Percentiles rank a stretch among this genome's conserved stretches.
Conservation (phyloP, 108 stramenopile genomes). For the Stephanodiscus triporus region DNA sequence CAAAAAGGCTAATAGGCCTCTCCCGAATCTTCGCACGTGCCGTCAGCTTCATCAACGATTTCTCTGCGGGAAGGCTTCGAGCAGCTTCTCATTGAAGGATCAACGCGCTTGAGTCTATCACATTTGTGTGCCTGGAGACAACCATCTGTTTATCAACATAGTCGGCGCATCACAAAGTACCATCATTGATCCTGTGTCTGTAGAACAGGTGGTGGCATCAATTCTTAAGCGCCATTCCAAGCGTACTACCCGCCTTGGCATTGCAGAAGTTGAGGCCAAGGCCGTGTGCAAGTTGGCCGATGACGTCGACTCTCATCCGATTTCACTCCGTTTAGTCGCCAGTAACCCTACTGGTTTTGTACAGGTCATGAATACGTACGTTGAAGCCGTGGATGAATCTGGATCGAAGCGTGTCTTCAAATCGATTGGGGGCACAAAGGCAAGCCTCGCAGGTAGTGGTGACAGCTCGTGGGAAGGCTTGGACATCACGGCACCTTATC, state of each 20-base stretch:
- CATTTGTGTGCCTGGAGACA: slow-evolving; percentile 65
- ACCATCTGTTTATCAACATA: slow-evolving; percentile 97
- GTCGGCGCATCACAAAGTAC: slow-evolving; percentile 84
- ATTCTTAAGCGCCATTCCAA: slow-evolving; percentile 88
- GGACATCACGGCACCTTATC: slow-evolving; percentile 86
- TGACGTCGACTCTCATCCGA: slow-evolving; percentile 77
- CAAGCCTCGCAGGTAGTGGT: slow-evolving; percentile 77
- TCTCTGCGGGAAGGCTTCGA: slow-evolving; percentile 82
- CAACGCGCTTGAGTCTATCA: slow-evolving; percentile 84
- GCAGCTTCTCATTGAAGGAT: slow-evolving; percentile 91
- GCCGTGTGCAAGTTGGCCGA: slow-evolving; percentile 79
- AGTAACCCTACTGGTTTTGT: slow-evolving; percentile 98
- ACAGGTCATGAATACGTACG: slow-evolving; percentile 94
- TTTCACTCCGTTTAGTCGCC: slow-evolving; percentile 92
- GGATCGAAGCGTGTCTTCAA: slow-evolving; percentile 77
- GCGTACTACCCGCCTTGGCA: slow-evolving; percentile 82
- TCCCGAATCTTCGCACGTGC: slow-evolving; percentile 86
- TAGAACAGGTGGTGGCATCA: slow-evolving; percentile 86
- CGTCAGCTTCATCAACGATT: slow-evolving; percentile 80
- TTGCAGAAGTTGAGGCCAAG: slow-evolving; percentile 93
- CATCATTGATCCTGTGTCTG: slow-evolving; percentile 84
- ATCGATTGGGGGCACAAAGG: slow-evolving; percentile 88
- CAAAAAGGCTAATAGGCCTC: slow-evolving; percentile 78
- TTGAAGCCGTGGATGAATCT: slow-evolving; percentile 85
- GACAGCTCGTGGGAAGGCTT: slow-evolving; percentile 92